These are phyloP conservation scores for Hanseniaspora pseudoguilliermondii DNA, from an alignment of 805 yeast species.

Conservation along the genomic window DNA sequence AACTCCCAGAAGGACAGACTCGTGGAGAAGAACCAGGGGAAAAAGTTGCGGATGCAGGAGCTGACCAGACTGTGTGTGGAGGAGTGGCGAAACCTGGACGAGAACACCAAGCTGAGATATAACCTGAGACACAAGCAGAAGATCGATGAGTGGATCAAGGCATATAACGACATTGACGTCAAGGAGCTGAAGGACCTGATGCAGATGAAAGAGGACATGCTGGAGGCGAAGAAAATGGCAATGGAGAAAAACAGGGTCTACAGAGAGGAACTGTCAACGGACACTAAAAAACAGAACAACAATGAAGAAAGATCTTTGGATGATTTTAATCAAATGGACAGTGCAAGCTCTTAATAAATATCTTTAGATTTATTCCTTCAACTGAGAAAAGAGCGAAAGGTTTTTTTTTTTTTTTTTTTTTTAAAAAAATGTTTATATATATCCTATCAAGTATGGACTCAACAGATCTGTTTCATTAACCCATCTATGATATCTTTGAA, in stretches of 20 bases:
- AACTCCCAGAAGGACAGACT: conserved; percentile 27
- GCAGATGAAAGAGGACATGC: neutral
- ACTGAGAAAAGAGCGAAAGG: no score
- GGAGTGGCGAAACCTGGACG: conserved; percentile 15
- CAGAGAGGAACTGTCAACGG: neutral
- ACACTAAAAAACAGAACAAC: neutral
- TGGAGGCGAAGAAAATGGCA: neutral
- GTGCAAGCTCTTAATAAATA: neutral
- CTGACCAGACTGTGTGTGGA: conserved; percentile 23
- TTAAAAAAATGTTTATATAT: neutral
- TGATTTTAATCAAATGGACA: neutral
- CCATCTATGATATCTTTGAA: conserved; percentile 52
- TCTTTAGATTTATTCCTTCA: no score
- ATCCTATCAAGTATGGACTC: neutral
- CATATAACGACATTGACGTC: conserved; percentile 7
- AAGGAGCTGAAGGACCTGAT: neutral
- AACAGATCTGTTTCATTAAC: conserved; percentile 43
- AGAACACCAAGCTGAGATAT: conserved; percentile 15
- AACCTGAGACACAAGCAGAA: conserved; percentile 28
- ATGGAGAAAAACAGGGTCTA: neutral
- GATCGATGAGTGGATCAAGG: conserved; percentile 30
- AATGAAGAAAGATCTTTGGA: neutral
- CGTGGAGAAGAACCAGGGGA: conserved; percentile 20
- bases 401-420: no score
- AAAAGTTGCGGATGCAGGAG: conserved; percentile 21